phyloP scores from a whole-genome alignment of 768 basidiomycete species.

The Lactarius psammicola region DNA sequence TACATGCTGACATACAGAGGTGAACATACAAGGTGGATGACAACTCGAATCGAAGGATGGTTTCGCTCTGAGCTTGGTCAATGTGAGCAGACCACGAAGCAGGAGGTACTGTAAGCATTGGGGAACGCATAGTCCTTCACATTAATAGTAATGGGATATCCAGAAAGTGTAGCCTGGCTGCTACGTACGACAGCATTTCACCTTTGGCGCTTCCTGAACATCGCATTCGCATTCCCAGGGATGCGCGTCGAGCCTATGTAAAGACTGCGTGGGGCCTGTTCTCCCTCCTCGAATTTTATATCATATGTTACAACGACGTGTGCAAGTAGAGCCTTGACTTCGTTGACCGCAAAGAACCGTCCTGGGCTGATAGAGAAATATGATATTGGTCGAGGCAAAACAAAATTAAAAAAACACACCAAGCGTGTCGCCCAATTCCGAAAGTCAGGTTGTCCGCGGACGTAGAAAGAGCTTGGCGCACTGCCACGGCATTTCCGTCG shows the following conservation, averaged over 20 bases:
- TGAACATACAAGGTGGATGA: background rate
- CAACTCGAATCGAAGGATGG: background rate
- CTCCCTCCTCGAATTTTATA: slow-evolving; percentile 29
- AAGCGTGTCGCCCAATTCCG: slow-evolving; percentile 34
- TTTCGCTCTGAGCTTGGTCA: background rate
- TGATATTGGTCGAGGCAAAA: too few relatives aligned
- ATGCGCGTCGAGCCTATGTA: slow-evolving; percentile 13
- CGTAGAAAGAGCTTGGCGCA: slow-evolving; percentile 33
- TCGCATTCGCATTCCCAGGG: slow-evolving; percentile 23
- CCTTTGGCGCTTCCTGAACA: slow-evolving; percentile 30
- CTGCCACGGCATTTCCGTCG: slow-evolving; percentile 24
- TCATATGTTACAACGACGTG: slow-evolving; percentile 32
- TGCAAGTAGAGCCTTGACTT: slow-evolving; percentile 32
- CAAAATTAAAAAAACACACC: slow-evolving; percentile 27
- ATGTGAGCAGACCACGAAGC: background rate
- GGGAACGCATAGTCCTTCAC: background rate
- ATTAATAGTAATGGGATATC: background rate
- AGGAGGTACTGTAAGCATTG: background rate
- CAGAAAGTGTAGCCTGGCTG: background rate
- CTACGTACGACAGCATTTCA: background rate
- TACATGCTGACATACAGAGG: too few relatives aligned
- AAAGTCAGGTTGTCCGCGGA: slow-evolving; percentile 36
- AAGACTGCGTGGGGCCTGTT: slow-evolving; percentile 6
- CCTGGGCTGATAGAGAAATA: too few relatives aligned
- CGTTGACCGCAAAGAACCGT: slow-evolving; percentile 30